Conservation (phyloP, 768 basidiomycete species). For the Agaricus subrufescens region DNA sequence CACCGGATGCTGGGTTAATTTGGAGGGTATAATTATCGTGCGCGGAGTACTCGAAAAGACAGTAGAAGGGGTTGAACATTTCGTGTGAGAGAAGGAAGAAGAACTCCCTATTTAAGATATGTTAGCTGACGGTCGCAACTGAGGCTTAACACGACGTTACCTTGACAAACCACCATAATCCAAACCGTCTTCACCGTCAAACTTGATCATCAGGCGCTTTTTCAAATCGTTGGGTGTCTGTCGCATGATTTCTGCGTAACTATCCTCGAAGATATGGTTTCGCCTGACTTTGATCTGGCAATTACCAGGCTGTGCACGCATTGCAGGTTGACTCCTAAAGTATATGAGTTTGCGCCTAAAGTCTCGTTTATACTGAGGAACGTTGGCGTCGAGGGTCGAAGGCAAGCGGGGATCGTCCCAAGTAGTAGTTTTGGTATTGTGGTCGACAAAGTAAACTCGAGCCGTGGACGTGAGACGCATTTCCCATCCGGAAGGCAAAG, state of each 20-base stretch:
- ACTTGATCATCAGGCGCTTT: constrained; percentile 99
- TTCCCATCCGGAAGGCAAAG: constrained; percentile 97
- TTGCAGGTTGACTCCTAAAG: constrained; percentile 97
- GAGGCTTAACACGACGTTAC: constrained; percentile 36
- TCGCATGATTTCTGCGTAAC: constrained; percentile 99
- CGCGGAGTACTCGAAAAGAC: constrained; percentile 98
- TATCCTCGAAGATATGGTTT: constrained; percentile 98
- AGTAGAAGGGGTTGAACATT: constrained; percentile 99
- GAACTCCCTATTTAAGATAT: constrained; percentile 70
- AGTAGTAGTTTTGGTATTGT: constrained; percentile 99
- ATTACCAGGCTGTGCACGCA: constrained; percentile 97
- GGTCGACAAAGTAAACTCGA: constrained; percentile 98
- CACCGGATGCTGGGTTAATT: constrained; percentile 96
- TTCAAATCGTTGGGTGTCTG: constrained; percentile 98
- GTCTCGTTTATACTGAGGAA: constrained; percentile 99
- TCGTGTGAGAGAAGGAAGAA: constrained; percentile 99
- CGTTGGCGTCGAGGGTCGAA: constrained; percentile 92
- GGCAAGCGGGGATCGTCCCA: constrained; percentile 99
- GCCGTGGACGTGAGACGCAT: constrained; percentile 99
- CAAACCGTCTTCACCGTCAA: constrained; percentile 97
- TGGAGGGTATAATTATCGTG: constrained; percentile 99
- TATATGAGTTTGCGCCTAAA: constrained; percentile 99
- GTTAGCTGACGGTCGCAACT: neutral
- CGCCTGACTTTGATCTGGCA: constrained; percentile 98
- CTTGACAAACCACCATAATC: constrained; percentile 98